Percentiles rank a stretch among this genome's conserved stretches.
These are phyloP conservation scores for Parsonsia alboflavescens DNA, from an alignment of 257 asterid species.

Conservation along the genomic window DNA sequence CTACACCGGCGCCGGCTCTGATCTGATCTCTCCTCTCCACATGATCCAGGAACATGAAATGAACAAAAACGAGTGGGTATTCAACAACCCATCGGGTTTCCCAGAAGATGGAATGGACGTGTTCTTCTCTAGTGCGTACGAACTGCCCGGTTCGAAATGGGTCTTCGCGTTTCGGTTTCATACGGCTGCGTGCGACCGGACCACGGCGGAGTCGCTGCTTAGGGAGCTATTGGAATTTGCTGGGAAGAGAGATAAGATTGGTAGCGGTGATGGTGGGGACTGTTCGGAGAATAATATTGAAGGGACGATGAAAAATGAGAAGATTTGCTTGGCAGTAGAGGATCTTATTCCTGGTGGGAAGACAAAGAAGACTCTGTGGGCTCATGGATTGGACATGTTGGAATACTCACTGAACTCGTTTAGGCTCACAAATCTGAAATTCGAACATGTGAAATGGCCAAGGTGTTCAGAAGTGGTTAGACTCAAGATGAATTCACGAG, in stretches of 20 bases:
- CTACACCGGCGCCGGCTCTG: background rate
- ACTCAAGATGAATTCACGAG: constrained; percentile 30
- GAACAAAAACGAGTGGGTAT: constrained; percentile 39
- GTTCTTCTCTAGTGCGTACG: constrained; percentile 30
- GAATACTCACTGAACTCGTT: constrained; percentile 58
- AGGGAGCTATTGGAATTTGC: constrained; percentile 54
- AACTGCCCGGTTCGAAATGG: constrained; percentile 23
- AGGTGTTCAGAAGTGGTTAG: constrained; percentile 53
- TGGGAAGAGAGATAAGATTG: constrained; percentile 3
- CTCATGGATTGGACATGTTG: constrained; percentile 55
- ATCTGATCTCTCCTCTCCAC: constrained; percentile 30
- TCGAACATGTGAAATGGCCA: constrained; percentile 36
- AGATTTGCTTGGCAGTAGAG: constrained; percentile 49
- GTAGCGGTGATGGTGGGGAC: background rate
- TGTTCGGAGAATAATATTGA: background rate
- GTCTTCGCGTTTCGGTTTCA: constrained; percentile 46
- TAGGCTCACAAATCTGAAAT: constrained; percentile 45
- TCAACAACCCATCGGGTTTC: constrained; percentile 29
- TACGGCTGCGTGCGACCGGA: constrained; percentile 58
- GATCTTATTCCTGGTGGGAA: constrained; percentile 43
- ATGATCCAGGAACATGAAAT: constrained; percentile 51
- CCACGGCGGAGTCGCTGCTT: constrained; percentile 60
- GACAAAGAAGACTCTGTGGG: constrained; percentile 58
- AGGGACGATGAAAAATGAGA: constrained; percentile 23
- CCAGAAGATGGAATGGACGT: constrained; percentile 45